Evolutionary conservation across 1,284 basidiomycete genomes (phyloP).

Genomic region (Omphalotus olearius): DNA sequence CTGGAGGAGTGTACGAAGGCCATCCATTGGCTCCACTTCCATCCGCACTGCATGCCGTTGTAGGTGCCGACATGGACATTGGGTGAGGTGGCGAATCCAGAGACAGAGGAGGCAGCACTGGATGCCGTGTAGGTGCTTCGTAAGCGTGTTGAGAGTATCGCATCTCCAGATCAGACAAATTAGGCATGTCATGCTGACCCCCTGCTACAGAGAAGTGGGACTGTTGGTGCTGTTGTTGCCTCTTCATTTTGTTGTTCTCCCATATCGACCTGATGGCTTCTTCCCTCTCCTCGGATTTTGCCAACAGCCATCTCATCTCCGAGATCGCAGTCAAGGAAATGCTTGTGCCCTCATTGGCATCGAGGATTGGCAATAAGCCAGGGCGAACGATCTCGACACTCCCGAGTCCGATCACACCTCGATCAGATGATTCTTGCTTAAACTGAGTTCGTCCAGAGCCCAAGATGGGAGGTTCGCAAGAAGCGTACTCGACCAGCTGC

Average conservation of each 20-base stretch:
- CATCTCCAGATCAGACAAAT: slow-evolving; percentile 16
- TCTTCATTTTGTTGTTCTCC: slow-evolving; percentile 40
- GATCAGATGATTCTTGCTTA: slow-evolving; percentile 32
- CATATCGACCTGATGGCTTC: slow-evolving; percentile 60
- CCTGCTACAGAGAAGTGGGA: slow-evolving; percentile 6
- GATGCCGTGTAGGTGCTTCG: background rate
- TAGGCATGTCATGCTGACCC: background rate
- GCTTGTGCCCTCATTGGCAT: slow-evolving; percentile 64
- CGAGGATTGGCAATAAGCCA: slow-evolving; percentile 23
- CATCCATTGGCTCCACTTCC: slow-evolving; percentile 41
- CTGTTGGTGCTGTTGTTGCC: slow-evolving; percentile 1
- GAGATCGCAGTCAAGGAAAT: slow-evolving; percentile 68
- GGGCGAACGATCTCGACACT: slow-evolving; percentile 13
- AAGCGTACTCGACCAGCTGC: slow-evolving; percentile 13
- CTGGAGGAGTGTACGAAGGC: slow-evolving; percentile 56
- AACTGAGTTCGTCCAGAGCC: slow-evolving; percentile 38
- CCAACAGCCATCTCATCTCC: slow-evolving; percentile 79
- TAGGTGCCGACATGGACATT: slow-evolving; percentile 41
- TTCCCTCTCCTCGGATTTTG: slow-evolving; percentile 67
- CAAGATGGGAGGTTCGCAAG: slow-evolving; percentile 26
- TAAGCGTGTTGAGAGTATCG: slow-evolving; percentile 12
- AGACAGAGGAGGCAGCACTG: slow-evolving; percentile 7
- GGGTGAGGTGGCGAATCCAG: slow-evolving; percentile 11
- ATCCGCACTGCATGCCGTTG: slow-evolving; percentile 41
- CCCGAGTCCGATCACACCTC: slow-evolving; percentile 29